Evolutionary conservation across 2,329 filamentous ascomycete species (phyloP), one percentile per base, ranked within the genome.

Genomic region (Fusarium citri): DNA sequence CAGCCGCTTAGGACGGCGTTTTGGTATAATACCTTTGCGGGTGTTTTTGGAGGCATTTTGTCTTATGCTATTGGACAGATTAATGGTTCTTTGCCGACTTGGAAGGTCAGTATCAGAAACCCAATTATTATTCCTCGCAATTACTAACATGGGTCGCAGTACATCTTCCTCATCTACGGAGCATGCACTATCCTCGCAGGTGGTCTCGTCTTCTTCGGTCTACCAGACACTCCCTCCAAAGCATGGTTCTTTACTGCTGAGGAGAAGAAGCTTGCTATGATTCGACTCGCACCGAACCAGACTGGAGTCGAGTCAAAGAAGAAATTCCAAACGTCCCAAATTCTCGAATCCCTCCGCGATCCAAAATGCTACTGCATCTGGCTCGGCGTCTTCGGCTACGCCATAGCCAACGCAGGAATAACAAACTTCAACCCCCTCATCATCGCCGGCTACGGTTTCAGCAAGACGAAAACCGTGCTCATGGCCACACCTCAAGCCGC

Each of bases 341-440:
- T 76, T 1, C 3, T 69, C 3, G 75, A 77, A 25, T 55, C 69
- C 1, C 51, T 79, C 0, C 47, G 45, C 1, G 69, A 72, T 6
- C 69, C 69, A 0, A 74, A 74, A 6, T 74, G 68, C 43, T 78
- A 73, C 54, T 71, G 74, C 18, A 66, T 75, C 8, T 77, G 73
- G 50, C 42, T 73, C 1, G 62, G 72, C 2, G 73, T 73, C 1
- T 64, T 92, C 28, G 90, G 88, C 78, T 87, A 91, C 71, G 89
- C 90, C 20, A 83, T 92, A 23, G 89, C 90, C 49, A 89, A 92
- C 65, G 88, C 89, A 55, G 91, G 91, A 75, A 87, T 92, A 74
- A 91, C 92, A 77, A 84, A 89, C 73, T 83, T 89, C 72, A 83
- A 83, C 69, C 80, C 87, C 49, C 81, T 89, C 41, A 89, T 92